A percentile compares a stretch with the other conserved stretches of the same genome.
phyloP scores from a whole-genome alignment of 768 basidiomycete genomes.

The Boletellus ananiceps region DNA sequence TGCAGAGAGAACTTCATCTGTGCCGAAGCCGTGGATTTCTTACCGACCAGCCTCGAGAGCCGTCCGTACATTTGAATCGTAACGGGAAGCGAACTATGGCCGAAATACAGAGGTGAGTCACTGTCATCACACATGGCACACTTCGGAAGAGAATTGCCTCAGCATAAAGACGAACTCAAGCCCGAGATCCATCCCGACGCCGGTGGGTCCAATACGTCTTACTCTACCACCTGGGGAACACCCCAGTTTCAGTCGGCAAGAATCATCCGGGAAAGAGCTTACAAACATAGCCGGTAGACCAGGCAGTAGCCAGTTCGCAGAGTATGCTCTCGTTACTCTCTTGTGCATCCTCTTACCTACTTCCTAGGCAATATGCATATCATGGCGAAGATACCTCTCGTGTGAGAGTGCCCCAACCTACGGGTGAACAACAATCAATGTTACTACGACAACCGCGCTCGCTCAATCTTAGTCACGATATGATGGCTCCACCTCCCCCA shows the following conservation, averaged over 20 bases:
- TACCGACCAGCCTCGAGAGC: conserved; percentile 23
- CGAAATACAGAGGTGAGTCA: conserved; percentile 40
- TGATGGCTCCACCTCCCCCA: conserved; percentile 31
- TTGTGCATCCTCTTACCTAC: conserved; percentile 10
- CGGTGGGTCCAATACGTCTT: conserved; percentile 58
- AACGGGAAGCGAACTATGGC: conserved; percentile 66
- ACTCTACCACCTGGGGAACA: conserved; percentile 63
- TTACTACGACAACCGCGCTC: conserved; percentile 38
- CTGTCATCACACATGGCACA: neutral
- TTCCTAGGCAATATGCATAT: conserved; percentile 64
- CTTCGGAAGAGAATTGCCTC: neutral
- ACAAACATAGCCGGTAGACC: conserved; percentile 35
- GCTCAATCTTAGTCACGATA: conserved; percentile 26
- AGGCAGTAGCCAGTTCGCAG: conserved; percentile 45
- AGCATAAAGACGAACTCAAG: conserved; percentile 47
- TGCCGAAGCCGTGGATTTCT: conserved; percentile 36
- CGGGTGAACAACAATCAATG: conserved; percentile 39
- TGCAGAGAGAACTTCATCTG: conserved; percentile 48
- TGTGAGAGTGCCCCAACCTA: conserved; percentile 34
- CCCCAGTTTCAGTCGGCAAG: conserved; percentile 30
- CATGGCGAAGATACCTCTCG: conserved; percentile 43
- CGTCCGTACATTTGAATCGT: conserved; percentile 41
- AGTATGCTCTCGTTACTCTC: conserved; percentile 34
- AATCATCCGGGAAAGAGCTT: conserved; percentile 13
- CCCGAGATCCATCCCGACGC: conserved; percentile 52